A percentile compares a stretch with the other conserved stretches of the same genome.
Conservation (phyloP, 148 eudicot genomes). For the Persicaria tinctoria region DNA sequence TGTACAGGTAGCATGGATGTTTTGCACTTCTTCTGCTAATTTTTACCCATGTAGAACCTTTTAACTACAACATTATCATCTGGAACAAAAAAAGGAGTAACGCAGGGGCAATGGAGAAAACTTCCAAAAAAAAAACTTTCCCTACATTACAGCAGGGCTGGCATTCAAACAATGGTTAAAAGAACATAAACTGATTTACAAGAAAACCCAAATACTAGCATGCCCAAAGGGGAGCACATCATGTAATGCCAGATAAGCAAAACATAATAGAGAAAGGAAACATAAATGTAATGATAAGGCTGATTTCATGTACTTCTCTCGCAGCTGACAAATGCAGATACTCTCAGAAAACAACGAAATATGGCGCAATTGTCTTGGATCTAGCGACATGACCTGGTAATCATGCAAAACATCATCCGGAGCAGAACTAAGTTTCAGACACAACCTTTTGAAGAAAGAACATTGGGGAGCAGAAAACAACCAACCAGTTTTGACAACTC, state of each 20-base stretch:
- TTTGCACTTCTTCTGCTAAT: not conserved
- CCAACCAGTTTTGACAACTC: conserved; percentile 54
- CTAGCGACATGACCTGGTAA: conserved; percentile 52
- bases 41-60: not conserved
- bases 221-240: not conserved
- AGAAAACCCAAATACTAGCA: not conserved
- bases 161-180: not conserved
- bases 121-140: not conserved
- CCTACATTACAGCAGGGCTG: not conserved
- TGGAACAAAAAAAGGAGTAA: not conserved
- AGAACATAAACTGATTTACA: not conserved
- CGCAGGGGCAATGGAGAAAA: not conserved
- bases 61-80: not conserved
- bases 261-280: too few species aligned
- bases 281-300: not conserved
- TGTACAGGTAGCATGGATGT: not conserved
- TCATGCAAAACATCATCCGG: not conserved
- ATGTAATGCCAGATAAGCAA: too few species aligned
- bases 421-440: not conserved
- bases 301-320: conserved; percentile 59
- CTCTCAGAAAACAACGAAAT: conserved; percentile 62
- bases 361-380: conserved; percentile 62
- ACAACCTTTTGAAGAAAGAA: conserved; percentile 5
- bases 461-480: not conserved
- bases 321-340: conserved; percentile 49